These are phyloP conservation scores for Spencermartinsiella ligniputridi DNA, from an alignment of 1,139 yeast species.

Conservation along the genomic window DNA sequence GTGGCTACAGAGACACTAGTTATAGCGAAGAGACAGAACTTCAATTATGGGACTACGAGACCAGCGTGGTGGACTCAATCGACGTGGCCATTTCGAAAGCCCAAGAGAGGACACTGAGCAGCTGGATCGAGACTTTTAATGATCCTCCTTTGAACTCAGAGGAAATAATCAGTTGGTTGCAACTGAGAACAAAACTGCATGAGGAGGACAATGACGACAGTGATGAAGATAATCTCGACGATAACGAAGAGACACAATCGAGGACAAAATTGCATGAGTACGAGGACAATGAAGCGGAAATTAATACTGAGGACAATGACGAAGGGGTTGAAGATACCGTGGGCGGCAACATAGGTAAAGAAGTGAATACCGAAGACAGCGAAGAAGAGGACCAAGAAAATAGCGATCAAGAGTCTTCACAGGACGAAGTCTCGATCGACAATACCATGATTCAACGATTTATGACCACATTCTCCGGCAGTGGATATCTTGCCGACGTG, in stretches of 20 bases:
- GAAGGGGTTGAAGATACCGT: too few relatives aligned
- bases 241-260: neutral
- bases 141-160: slow-evolving; percentile 1
- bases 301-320: too few relatives aligned
- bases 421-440: neutral
- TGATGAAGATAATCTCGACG: too few relatives aligned
- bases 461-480: neutral
- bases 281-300: too few relatives aligned
- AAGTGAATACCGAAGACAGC: too few relatives aligned
- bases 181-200: neutral
- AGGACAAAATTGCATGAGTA: too few relatives aligned
- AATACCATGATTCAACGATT: slow-evolving; percentile 25
- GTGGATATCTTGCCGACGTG: neutral
- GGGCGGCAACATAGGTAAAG: too few relatives aligned
- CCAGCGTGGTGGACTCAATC: neutral
- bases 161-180: too few relatives aligned
- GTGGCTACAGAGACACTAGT: neutral
- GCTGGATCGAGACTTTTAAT: neutral
- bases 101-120: neutral
- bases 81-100: slow-evolving; percentile 4
- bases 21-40: neutral
- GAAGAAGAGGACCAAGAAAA: neutral
- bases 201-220: neutral
- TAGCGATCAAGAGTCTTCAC: neutral
- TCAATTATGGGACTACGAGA: neutral